Evolutionary conservation across 1,139 yeast species (phyloP).

Genomic region (Protomyces gravidus): DNA sequence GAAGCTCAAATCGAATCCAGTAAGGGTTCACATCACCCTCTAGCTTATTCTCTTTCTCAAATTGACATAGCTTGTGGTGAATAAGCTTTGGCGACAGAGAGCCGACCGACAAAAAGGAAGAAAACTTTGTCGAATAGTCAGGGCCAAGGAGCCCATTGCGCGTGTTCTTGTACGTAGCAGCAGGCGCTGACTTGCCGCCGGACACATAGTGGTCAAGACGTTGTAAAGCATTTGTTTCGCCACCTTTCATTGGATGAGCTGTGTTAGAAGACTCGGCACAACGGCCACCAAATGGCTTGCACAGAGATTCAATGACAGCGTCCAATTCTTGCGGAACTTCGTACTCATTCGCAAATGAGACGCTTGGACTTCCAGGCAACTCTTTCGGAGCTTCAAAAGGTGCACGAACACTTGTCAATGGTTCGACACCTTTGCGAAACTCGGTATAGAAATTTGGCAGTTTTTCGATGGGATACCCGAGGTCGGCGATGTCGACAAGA

Average conservation of each 20-base stretch:
- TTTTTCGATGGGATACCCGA: constrained; percentile 15
- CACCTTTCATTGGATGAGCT: constrained; percentile 26
- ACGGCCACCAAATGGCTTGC: constrained; percentile 22
- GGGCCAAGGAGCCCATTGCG: constrained; percentile 23
- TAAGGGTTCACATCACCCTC: constrained; percentile 24
- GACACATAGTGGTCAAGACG: constrained; percentile 14
- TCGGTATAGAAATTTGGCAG: constrained; percentile 23
- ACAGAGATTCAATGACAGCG: constrained; percentile 8
- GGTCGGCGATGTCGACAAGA: constrained; percentile 13
- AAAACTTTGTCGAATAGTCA: constrained; percentile 26
- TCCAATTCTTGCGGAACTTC: constrained; percentile 14
- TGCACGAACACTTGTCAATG: constrained; percentile 7
- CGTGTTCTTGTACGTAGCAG: constrained; percentile 21
- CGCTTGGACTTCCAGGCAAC: constrained; percentile 4
- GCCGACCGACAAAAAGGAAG: constrained; percentile 21
- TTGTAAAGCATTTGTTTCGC: constrained; percentile 9
- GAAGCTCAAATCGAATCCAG: constrained; percentile 26
- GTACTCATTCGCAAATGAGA: constrained; percentile 4
- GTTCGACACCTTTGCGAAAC: constrained; percentile 25
- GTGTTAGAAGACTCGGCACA: constrained; percentile 1
- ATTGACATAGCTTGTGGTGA: constrained; percentile 17
- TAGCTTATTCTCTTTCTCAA: constrained; percentile 10
- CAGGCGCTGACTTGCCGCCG: constrained; percentile 22
- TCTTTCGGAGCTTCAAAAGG: constrained; percentile 16
- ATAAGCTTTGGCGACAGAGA: constrained; percentile 11